A percentile compares a stretch with the other conserved stretches of the same genome.
These are phyloP conservation scores for Eryngium alpinum DNA, from an alignment of 140 eudicot genomes.

Conservation along the genomic window DNA sequence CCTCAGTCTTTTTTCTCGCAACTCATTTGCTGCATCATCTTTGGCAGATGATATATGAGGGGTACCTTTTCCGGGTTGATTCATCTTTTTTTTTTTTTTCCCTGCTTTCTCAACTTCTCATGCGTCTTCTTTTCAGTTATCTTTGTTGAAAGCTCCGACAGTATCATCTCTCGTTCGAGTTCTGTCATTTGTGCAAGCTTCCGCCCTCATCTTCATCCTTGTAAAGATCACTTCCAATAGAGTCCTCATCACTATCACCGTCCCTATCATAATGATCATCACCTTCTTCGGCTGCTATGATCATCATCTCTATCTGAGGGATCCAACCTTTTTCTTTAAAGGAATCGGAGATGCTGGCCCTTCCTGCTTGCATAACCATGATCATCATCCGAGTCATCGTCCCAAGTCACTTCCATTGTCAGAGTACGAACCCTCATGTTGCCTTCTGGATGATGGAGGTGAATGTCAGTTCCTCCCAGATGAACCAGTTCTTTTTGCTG, in stretches of 20 bases:
- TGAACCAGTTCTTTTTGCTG: constrained; percentile 66
- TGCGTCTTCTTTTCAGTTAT: constrained; percentile 57
- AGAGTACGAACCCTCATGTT: constrained; percentile 55
- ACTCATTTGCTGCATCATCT: constrained; percentile 45
- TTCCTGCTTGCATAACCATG: constrained; percentile 56
- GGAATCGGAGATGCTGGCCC: constrained; percentile 70
- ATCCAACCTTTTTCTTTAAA: constrained; percentile 71
- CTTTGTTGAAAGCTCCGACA: constrained; percentile 60
- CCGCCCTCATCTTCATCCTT: constrained; percentile 72
- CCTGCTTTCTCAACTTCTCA: constrained; percentile 40
- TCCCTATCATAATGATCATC: constrained; percentile 51
- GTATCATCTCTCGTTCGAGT: constrained; percentile 70
- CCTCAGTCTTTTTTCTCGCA: constrained; percentile 51
- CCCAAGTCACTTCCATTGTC: constrained; percentile 87
- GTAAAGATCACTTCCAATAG: constrained; percentile 84
- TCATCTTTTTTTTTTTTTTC: constrained; percentile 48
- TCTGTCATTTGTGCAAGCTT: constrained; percentile 67
- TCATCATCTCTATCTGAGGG: constrained; percentile 62
- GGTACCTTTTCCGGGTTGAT: constrained; percentile 44
- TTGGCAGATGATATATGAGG: constrained; percentile 53
- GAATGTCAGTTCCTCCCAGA: constrained; percentile 61
- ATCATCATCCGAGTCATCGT: constrained; percentile 75
- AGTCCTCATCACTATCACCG: constrained; percentile 75
- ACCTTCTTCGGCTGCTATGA: constrained; percentile 56
- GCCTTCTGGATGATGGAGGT: constrained; percentile 66